Conservation (phyloP, 768 basidiomycete genomes). For the Lentinula guzmanii region DNA sequence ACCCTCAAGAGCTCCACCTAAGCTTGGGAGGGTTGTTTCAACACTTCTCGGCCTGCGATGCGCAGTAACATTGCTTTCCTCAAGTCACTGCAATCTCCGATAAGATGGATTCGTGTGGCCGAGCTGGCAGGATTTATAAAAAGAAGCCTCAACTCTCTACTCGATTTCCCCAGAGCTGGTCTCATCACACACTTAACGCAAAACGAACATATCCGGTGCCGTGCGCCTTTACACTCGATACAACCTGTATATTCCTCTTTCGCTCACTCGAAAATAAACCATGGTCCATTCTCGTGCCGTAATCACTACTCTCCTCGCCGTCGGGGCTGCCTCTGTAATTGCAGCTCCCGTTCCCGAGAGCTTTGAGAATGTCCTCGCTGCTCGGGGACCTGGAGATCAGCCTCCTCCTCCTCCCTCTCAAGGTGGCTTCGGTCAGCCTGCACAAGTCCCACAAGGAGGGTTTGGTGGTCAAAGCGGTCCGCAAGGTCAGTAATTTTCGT, state of each 20-base stretch:
- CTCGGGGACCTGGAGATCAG: not conserved
- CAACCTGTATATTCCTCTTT: not conserved
- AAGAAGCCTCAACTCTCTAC: not conserved
- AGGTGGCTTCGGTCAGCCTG: not conserved
- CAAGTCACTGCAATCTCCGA: not conserved
- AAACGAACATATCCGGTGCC: not conserved
- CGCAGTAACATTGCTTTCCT: not conserved
- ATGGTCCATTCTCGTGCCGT: slow-evolving; percentile 3
- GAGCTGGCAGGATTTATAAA: not conserved
- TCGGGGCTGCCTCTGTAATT: not conserved
- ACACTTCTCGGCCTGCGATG: not conserved
- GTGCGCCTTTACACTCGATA: not conserved
- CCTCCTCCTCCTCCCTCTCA: too few relatives aligned
- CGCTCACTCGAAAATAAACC: not conserved
- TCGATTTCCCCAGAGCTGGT: not conserved
- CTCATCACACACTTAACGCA: not conserved
- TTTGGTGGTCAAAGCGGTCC: too few relatives aligned
- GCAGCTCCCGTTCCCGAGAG: not conserved
- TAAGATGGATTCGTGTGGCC: not conserved
- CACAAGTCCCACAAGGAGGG: too few relatives aligned
- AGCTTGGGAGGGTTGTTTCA: not conserved
- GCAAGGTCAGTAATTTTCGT: too few relatives aligned
- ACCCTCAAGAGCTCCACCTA: not conserved
- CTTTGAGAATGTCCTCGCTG: not conserved
- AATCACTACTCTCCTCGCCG: not conserved